phyloP scores from a whole-genome alignment of 345 rosid species.

The Corchorus olitorius region DNA sequence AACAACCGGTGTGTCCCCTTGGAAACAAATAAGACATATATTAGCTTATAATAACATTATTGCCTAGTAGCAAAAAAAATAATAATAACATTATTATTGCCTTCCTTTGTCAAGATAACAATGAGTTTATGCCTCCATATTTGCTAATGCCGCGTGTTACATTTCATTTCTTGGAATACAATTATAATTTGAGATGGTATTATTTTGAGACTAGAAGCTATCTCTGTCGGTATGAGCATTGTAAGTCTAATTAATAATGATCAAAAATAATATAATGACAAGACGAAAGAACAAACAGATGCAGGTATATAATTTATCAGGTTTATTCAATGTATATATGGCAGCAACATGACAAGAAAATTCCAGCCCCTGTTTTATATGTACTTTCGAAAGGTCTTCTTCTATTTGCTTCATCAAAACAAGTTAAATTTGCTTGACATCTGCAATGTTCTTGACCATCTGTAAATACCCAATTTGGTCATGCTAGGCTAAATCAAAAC shows the following conservation, averaged over 20 bases:
- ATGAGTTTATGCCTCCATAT: neutral
- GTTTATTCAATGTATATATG: slow-evolving; percentile 9
- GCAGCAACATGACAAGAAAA: neutral
- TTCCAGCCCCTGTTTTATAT: neutral
- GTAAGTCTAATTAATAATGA: slow-evolving; percentile 9
- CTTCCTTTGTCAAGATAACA: neutral
- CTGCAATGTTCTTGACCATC: neutral
- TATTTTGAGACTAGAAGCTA: neutral
- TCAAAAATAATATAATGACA: slow-evolving; percentile 10
- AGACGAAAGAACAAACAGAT: neutral
- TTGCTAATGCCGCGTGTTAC: neutral
- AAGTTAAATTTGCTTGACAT: neutral
- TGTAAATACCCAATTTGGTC: no score
- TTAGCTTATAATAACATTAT: no score
- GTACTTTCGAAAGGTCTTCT: neutral
- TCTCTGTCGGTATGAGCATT: slow-evolving; percentile 11
- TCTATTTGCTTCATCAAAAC: neutral
- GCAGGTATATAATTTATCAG: neutral
- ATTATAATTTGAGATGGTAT: no score
- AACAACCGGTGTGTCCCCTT: no score
- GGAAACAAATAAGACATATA: no score
- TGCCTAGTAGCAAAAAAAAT: no score
- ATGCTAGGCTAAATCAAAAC: neutral
- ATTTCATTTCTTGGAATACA: neutral
- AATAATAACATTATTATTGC: neutral